phyloP scores from a whole-genome alignment of 768 basidiomycete species.

The Phlebiopsis gigantea region DNA sequence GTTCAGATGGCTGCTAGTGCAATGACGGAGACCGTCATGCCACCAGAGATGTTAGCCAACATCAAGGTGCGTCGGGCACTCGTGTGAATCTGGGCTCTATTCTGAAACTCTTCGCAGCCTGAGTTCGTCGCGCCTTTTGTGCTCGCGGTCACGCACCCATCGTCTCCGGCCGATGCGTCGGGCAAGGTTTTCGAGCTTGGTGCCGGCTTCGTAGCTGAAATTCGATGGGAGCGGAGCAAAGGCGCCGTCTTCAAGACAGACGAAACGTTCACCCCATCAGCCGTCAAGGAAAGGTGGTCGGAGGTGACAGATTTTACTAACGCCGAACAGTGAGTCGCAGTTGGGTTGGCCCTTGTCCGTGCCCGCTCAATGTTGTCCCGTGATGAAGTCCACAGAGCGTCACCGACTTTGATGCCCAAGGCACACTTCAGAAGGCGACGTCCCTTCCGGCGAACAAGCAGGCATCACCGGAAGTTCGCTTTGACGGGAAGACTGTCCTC shows the following conservation, averaged over 20 bases:
- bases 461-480: conserved; percentile 64
- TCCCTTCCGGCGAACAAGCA: conserved; percentile 64
- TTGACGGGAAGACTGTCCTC: conserved; percentile 86
- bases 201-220: conserved; percentile 86
- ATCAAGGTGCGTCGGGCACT: conserved; percentile 48
- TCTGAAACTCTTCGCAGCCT: conserved; percentile 46
- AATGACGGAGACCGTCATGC: conserved; percentile 96
- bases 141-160: conserved; percentile 78
- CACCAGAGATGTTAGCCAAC: conserved; percentile 88
- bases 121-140: conserved; percentile 93
- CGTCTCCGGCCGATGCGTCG: conserved; percentile 66
- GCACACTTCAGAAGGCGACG: conserved; percentile 58
- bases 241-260: conserved; percentile 90
- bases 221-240: conserved; percentile 89
- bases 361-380: background rate
- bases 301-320: conserved; percentile 78
- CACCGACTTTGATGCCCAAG: conserved; percentile 52
- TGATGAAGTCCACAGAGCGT: conserved; percentile 54
- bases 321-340: conserved; percentile 53
- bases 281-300: conserved; percentile 83
- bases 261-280: conserved; percentile 86
- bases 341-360: background rate
- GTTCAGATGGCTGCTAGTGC: conserved; percentile 85
- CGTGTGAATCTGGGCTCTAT: background rate
- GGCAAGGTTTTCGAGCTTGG: conserved; percentile 91